Percentiles rank a stretch among this genome's conserved stretches.
These are phyloP conservation scores for Pythium brachiatum DNA, from an alignment of 352 stramenopile genomes.

Conservation along the genomic window DNA sequence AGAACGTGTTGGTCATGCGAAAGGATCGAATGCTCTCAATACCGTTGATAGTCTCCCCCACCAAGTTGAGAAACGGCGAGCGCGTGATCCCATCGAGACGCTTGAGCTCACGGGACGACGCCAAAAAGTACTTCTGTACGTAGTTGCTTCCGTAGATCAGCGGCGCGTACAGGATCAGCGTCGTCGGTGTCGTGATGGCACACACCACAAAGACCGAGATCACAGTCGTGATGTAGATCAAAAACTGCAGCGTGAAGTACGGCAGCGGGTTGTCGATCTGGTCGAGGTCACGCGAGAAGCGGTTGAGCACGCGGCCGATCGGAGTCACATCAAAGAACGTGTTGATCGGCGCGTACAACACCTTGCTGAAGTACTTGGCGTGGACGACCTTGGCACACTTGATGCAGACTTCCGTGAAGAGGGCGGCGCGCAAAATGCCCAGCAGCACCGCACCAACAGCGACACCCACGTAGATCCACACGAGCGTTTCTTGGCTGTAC, in stretches of 20 bases:
- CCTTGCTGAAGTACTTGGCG: conserved; percentile 25
- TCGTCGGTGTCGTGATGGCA: conserved; percentile 43
- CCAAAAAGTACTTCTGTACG: conserved; percentile 91
- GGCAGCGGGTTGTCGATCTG: conserved; percentile 69
- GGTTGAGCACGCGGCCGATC: conserved; percentile 76
- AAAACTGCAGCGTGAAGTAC: conserved; percentile 37
- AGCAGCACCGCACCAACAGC: not conserved
- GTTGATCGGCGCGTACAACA: conserved; percentile 61
- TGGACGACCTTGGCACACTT: conserved; percentile 44
- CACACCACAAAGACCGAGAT: conserved; percentile 70
- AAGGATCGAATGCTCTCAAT: conserved; percentile 92
- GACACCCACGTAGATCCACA: conserved; percentile 2
- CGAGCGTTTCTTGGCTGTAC: not conserved
- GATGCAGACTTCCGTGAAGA: conserved; percentile 60
- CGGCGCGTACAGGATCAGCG: conserved; percentile 74
- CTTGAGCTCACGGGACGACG: conserved; percentile 91
- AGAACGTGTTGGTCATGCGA: conserved; percentile 42
- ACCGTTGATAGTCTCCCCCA: conserved; percentile 96
- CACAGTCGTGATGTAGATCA: conserved; percentile 32
- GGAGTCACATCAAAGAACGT: conserved; percentile 86
- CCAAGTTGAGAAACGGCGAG: conserved; percentile 94
- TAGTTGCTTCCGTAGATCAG: conserved; percentile 57
- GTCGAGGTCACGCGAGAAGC: conserved; percentile 76
- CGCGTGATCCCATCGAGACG: conserved; percentile 93
- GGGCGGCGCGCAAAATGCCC: not conserved